Conservation (phyloP, 768 basidiomycete species). For the Mycena filopes region DNA sequence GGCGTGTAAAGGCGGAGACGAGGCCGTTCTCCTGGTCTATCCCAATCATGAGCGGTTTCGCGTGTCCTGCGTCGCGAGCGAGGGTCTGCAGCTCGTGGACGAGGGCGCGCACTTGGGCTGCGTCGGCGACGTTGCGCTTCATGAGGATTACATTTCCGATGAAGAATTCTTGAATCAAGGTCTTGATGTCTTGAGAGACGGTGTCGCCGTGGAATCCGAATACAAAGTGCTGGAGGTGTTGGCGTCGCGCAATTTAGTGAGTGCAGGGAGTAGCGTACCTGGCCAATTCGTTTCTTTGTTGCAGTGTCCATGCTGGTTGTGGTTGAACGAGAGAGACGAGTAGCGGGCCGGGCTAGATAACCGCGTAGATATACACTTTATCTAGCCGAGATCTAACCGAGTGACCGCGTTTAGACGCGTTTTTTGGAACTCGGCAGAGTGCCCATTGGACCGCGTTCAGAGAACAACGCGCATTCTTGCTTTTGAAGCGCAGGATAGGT, state of each 20-base stretch:
- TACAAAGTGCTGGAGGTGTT: conserved; percentile 67
- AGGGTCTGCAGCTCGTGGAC: conserved; percentile 62
- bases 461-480: too few species aligned
- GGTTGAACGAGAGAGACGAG: too few species aligned
- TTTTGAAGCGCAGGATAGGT: too few species aligned
- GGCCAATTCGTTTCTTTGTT: conserved; percentile 46
- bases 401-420: too few species aligned
- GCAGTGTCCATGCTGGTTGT: conserved; percentile 21
- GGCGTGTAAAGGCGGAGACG: conserved; percentile 73
- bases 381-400: too few species aligned
- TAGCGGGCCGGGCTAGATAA: too few species aligned
- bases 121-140: conserved; percentile 73
- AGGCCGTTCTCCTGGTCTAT: conserved; percentile 83
- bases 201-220: conserved; percentile 74
- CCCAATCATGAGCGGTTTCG: conserved; percentile 68
- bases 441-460: too few species aligned
- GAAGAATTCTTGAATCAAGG: conserved; percentile 69
- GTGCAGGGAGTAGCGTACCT: conserved; percentile 42
- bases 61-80: conserved; percentile 68
- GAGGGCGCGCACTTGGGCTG: conserved; percentile 60
- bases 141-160: conserved; percentile 77
- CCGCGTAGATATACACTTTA: too few species aligned
- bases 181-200: conserved; percentile 60
- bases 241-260: not conserved
- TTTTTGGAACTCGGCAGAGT: too few species aligned